Conservation (phyloP, 768 basidiomycete species). For the Amanita pallidorosea region DNA sequence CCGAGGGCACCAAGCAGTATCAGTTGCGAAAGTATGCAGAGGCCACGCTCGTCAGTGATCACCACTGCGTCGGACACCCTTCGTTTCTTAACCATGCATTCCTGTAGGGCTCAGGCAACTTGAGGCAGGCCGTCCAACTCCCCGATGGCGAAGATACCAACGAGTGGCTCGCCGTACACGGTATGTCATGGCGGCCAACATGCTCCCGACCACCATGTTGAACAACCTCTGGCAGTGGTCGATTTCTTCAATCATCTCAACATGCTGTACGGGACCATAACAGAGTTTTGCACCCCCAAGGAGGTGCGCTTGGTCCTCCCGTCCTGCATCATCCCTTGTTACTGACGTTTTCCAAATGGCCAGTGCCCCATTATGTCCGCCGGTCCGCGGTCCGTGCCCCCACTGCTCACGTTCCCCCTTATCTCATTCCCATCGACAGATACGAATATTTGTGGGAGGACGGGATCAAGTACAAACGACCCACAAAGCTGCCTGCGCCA, state of each 20-base stretch:
- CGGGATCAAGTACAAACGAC: constrained; percentile 74
- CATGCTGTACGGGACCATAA: constrained; percentile 97
- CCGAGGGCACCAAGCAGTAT: constrained; percentile 95
- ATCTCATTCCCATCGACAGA: constrained; percentile 24
- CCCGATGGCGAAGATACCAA: constrained; percentile 96
- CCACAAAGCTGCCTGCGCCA: constrained; percentile 89
- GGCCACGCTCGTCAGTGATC: constrained; percentile 66
- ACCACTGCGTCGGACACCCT: not conserved
- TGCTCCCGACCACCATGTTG: not conserved
- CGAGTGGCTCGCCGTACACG: constrained; percentile 99
- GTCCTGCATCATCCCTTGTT: constrained; percentile 1
- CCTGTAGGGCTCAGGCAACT: constrained; percentile 86
- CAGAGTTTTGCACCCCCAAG: constrained; percentile 94
- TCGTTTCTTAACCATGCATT: not conserved
- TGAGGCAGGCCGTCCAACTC: constrained; percentile 82
- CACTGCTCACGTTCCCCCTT: not conserved
- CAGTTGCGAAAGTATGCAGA: constrained; percentile 97
- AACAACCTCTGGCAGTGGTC: constrained; percentile 49
- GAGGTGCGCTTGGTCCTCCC: constrained; percentile 44
- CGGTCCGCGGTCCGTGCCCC: constrained; percentile 59
- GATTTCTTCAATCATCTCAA: constrained; percentile 99
- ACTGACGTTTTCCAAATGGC: constrained; percentile 2
- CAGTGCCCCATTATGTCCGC: constrained; percentile 97
- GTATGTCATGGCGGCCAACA: constrained; percentile 29
- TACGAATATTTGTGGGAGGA: constrained; percentile 97